These are phyloP conservation scores for Leishmania major DNA, from an alignment of 208 protist species.

Conservation along the genomic window DNA sequence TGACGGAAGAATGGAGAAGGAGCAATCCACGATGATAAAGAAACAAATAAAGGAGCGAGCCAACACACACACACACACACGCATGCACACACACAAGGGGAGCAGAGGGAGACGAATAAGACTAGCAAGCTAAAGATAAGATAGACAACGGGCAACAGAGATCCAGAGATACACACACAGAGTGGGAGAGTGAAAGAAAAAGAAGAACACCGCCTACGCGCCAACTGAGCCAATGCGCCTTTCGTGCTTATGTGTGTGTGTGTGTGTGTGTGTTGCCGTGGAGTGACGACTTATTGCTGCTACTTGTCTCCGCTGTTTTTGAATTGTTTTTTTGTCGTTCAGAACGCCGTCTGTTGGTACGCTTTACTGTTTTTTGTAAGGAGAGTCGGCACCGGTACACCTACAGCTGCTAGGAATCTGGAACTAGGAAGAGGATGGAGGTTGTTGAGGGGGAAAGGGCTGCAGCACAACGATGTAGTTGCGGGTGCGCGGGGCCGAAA, in stretches of 20 bases:
- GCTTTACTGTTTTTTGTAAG: not conserved
- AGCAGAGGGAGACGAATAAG: not conserved
- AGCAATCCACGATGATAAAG: too few relatives aligned
- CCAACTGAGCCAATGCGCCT: not conserved
- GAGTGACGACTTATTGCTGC: not conserved
- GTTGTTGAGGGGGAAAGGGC: not conserved
- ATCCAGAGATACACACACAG: not conserved
- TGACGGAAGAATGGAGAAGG: too few relatives aligned
- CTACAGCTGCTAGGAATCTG: not conserved
- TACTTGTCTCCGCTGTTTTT: not conserved
- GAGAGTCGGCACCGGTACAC: not conserved
- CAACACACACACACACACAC: too few relatives aligned
- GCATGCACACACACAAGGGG: not conserved
- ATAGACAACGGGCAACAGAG: not conserved
- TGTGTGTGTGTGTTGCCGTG: too few relatives aligned
- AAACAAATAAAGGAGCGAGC: not conserved
- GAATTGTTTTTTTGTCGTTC: not conserved
- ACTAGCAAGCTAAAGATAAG: not conserved
- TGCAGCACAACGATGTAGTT: not conserved
- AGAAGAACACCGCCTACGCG: slow-evolving; percentile 1
- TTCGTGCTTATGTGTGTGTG: too few relatives aligned
- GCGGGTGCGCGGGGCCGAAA: not conserved
- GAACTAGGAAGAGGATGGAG: not conserved
- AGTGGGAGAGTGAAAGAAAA: slow-evolving; percentile 5
- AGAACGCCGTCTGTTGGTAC: not conserved